Evolutionary conservation across 805 yeast species (phyloP).

Genomic region (Wickerhamiella lipophila): DNA sequence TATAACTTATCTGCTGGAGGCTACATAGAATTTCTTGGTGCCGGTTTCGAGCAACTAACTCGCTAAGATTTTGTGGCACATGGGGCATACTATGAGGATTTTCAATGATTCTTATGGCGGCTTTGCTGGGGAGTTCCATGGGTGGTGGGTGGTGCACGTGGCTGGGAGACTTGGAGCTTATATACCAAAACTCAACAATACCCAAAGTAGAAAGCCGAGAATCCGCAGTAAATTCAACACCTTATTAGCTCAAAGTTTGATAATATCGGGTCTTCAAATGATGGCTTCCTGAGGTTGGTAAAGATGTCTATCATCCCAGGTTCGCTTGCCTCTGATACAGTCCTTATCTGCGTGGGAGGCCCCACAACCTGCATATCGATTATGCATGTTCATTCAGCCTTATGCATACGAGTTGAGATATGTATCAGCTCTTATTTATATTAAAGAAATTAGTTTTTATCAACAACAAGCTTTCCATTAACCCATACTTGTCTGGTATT

Average conservation of each 20-base stretch:
- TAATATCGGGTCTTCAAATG: too few relatives aligned
- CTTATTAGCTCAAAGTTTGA: background rate
- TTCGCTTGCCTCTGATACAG: background rate
- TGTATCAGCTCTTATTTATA: background rate
- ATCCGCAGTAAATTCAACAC: background rate
- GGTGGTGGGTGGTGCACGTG: background rate
- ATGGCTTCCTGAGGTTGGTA: too few relatives aligned
- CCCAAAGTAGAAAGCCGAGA: background rate
- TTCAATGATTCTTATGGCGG: conserved; percentile 9
- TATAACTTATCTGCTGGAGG: conserved; percentile 9
- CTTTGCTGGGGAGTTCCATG: conserved; percentile 3
- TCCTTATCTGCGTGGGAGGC: background rate
- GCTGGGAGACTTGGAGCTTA: background rate
- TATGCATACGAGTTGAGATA: background rate
- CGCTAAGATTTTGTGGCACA: conserved; percentile 4
- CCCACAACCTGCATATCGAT: background rate
- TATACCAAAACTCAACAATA: background rate
- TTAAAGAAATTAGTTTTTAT: conserved; percentile 26
- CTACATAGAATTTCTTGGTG: conserved; percentile 6
- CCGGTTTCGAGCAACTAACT: conserved; percentile 12
- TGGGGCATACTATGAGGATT: conserved; percentile 13
- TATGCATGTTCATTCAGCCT: background rate
- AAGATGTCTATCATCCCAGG: background rate
- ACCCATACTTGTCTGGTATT: conserved; percentile 75
- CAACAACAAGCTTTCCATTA: conserved; percentile 52